A percentile compares a stretch with the other conserved stretches of the same genome.
These are phyloP conservation scores for Collybia nuda DNA, from an alignment of 768 basidiomycete genomes.

Conservation along the genomic window DNA sequence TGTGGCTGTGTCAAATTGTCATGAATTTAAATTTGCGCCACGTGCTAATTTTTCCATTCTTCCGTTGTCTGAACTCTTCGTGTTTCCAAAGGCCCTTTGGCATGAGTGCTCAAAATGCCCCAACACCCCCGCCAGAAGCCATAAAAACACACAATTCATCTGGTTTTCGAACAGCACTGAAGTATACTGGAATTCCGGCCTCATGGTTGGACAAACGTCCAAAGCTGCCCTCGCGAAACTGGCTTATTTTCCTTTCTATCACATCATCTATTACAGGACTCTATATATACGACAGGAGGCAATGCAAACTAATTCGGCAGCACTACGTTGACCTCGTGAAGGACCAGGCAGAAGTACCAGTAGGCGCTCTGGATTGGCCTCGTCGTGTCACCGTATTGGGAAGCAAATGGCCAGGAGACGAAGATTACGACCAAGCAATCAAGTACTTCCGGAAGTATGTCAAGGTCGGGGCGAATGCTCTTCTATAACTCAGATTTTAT, in stretches of 20 bases:
- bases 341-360: conserved; percentile 67
- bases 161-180: conserved; percentile 60
- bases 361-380: conserved; percentile 63
- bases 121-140: conserved; percentile 15
- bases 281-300: conserved; percentile 83
- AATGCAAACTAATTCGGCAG: conserved; percentile 77
- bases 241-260: conserved; percentile 88
- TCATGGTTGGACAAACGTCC: conserved; percentile 86
- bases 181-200: conserved; percentile 66
- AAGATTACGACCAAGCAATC: conserved; percentile 81
- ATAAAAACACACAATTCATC: conserved; percentile 32
- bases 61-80: conserved; percentile 18
- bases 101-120: conserved; percentile 23
- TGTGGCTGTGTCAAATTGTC: neutral
- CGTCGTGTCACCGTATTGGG: conserved; percentile 87
- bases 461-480: conserved; percentile 62
- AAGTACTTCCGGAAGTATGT: conserved; percentile 96
- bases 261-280: conserved; percentile 68
- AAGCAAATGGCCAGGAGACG: conserved; percentile 92
- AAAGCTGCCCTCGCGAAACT: conserved; percentile 86
- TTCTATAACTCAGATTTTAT: conserved; percentile 11
- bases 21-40: neutral
- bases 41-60: neutral
- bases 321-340: conserved; percentile 81
- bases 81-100: conserved; percentile 12